These are phyloP conservation scores for Russula earlei DNA, from an alignment of 768 basidiomycete species.

Conservation along the genomic window DNA sequence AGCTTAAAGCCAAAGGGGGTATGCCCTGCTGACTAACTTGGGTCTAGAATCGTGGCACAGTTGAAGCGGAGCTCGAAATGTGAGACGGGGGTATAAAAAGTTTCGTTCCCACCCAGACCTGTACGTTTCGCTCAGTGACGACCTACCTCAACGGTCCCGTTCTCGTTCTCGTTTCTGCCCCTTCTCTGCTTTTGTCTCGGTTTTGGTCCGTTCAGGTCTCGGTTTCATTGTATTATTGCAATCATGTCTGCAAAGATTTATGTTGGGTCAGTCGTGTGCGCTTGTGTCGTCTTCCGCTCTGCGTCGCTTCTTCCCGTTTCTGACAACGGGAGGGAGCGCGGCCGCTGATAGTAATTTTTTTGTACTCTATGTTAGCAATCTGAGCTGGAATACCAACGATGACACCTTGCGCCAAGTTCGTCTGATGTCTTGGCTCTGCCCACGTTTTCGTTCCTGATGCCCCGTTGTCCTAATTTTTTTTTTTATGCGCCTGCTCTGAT, in stretches of 20 bases:
- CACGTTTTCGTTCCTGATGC: slow-evolving; percentile 22
- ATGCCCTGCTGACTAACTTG: neutral
- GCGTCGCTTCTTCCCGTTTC: slow-evolving; percentile 36
- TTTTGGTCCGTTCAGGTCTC: slow-evolving; percentile 20
- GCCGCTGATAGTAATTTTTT: slow-evolving; percentile 46
- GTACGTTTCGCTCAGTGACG: slow-evolving; percentile 5
- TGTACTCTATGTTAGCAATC: slow-evolving; percentile 56
- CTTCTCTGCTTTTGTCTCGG: slow-evolving; percentile 19
- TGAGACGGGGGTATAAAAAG: slow-evolving; percentile 34
- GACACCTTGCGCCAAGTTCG: slow-evolving; percentile 83
- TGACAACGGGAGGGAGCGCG: slow-evolving; percentile 10
- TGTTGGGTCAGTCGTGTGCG: slow-evolving; percentile 83
- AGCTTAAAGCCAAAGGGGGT: slow-evolving; percentile 11
- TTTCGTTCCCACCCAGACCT: neutral
- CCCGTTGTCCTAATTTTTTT: neutral
- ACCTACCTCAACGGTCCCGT: slow-evolving; percentile 16
- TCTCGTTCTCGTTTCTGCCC: slow-evolving; percentile 9
- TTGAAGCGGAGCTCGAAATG: slow-evolving; percentile 43
- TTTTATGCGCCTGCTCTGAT: slow-evolving; percentile 20
- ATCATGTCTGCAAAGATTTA: slow-evolving; percentile 81
- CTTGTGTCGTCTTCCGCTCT: slow-evolving; percentile 34
- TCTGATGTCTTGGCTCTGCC: slow-evolving; percentile 37
- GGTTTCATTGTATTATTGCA: slow-evolving; percentile 22
- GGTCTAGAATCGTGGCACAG: slow-evolving; percentile 23
- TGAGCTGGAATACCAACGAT: slow-evolving; percentile 96